Conservation (phyloP, 345 rosid genomes). For the Citrus inodora region DNA sequence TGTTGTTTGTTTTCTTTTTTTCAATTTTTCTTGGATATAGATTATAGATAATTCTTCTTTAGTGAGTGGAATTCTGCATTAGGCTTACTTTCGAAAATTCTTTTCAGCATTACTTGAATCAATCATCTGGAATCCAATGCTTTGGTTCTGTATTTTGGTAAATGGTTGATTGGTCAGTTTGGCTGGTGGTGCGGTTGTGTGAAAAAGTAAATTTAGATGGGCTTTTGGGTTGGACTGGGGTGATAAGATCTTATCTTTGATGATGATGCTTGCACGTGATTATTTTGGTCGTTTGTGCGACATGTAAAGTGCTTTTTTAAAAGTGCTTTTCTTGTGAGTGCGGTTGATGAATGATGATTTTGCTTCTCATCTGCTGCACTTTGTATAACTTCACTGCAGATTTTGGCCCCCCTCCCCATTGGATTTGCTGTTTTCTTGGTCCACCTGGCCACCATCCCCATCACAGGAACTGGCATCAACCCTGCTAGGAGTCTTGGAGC, state of each 20-base stretch:
- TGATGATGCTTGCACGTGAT: neutral
- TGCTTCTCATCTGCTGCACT: neutral
- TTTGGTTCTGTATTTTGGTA: neutral
- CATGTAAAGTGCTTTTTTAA: neutral
- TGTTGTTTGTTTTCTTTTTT: neutral
- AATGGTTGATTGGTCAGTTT: neutral
- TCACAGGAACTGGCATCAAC: conserved; percentile 71
- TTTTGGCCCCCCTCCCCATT: conserved; percentile 75
- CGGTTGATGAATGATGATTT: neutral
- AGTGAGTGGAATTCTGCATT: too few relatives aligned
- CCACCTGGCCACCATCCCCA: conserved; percentile 68
- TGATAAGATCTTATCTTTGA: neutral
- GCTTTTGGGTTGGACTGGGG: neutral
- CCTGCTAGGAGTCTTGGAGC: conserved; percentile 78
- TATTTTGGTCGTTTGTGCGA: neutral
- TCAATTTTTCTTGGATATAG: neutral
- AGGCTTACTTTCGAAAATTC: too few relatives aligned
- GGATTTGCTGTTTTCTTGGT: conserved; percentile 76
- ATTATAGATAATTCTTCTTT: neutral
- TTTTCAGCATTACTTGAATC: too few relatives aligned
- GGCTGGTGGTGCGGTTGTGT: neutral
- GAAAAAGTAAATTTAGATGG: too few relatives aligned
- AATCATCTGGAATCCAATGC: neutral
- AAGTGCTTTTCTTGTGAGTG: neutral
- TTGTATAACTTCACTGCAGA: conserved; percentile 21